Percentiles rank a stretch among this genome's conserved stretches.
Conservation (phyloP, 2,329 filamentous ascomycete species). For the Epichloe aotearoae region DNA sequence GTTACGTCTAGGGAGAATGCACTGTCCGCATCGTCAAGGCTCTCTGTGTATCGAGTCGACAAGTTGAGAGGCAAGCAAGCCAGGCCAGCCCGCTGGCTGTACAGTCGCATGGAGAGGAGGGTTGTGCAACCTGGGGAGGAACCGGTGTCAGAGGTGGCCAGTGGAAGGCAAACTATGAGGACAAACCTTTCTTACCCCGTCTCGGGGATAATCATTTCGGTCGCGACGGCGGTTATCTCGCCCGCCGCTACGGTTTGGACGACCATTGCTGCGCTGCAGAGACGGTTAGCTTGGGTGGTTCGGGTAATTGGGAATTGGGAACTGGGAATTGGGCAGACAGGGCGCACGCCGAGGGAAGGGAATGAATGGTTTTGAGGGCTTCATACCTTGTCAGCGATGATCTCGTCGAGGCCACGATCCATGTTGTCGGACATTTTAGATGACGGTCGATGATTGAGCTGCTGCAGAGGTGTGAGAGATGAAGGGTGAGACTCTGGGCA, state of each 20-base stretch:
- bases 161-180: slow-evolving; percentile 8
- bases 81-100: slow-evolving; percentile 16
- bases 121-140: slow-evolving; percentile 20
- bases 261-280: slow-evolving; percentile 19
- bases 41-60: slow-evolving; percentile 17
- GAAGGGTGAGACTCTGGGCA: neutral
- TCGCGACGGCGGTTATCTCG: slow-evolving; percentile 21
- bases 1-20: slow-evolving; percentile 19
- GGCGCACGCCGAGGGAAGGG: neutral
- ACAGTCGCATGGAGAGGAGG: slow-evolving; percentile 15
- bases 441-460: neutral
- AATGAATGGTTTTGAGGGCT: neutral
- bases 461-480: neutral
- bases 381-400: slow-evolving; percentile 37
- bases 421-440: slow-evolving; percentile 28
- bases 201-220: slow-evolving; percentile 49
- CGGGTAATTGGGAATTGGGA: neutral
- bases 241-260: slow-evolving; percentile 24
- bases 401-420: slow-evolving; percentile 44
- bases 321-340: neutral
- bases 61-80: slow-evolving; percentile 16
- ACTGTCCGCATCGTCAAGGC: slow-evolving; percentile 18
- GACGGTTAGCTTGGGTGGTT: neutral
- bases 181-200: slow-evolving; percentile 78
- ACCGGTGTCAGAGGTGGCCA: slow-evolving; percentile 1